Evolutionary conservation across 129 eudicot species (phyloP), one percentile per base, ranked within the genome.

Genomic region (Flaveria brownii): DNA sequence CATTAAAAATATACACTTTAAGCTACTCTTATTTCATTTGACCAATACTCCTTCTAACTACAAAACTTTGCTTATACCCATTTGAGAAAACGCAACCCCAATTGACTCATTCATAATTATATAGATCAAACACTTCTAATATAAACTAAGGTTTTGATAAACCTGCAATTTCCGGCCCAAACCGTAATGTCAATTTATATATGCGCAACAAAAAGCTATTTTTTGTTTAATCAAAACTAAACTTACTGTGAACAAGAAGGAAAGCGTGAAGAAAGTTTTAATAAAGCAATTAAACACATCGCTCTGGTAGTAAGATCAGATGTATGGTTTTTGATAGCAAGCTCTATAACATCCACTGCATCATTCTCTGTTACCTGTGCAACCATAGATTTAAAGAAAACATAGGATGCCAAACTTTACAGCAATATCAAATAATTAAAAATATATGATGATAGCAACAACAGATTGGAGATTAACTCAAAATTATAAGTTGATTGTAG

Each of bases 241-340:
- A 79, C 99, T 77, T 91, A 94, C 99, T 84, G 88, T 66, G 99
- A 84, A 78, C 84, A 94, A 72, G 99, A 85, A 52, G 99, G 96
- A 73, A 87, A 94, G 68, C 99, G 99, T 42, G 89, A 89, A 71
- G 99, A 94, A 42, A 94, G 87, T 88, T 94, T 94, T 46, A 94
- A 77, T 79, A 94, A 88, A 78, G 99, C 88, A 82, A 83, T 78
- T 86, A 94, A 86, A 85, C 97, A 94, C 97, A 94, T 94, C 43
- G 99, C 91, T 25, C 83, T 86, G 69, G 99, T 91, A 49, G 89
- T 94, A 77, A 86, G 86, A 89, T 94, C 93, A 4, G 88, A 83
- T 46, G 91, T 72, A 72, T 91, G 99, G 75, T 83, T 85, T 71
- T 83, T 86, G 72, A 91, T 81, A 82, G 92, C 91, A 70, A 74